These are phyloP conservation scores for Salicornia ramosissima DNA, from an alignment of 148 eudicot species.

Conservation along the genomic window DNA sequence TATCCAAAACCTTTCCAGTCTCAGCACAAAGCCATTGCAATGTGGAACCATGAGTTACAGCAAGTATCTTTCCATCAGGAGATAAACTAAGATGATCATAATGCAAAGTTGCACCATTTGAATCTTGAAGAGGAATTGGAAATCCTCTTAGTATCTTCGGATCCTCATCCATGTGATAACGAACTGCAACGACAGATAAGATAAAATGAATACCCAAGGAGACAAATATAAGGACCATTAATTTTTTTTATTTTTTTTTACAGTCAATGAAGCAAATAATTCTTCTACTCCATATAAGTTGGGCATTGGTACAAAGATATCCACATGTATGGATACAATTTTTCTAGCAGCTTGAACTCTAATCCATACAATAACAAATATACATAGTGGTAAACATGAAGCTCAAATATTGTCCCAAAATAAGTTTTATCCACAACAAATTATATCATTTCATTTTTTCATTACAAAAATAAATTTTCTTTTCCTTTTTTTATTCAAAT, in stretches of 20 bases:
- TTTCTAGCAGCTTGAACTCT: not conserved
- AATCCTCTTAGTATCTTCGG: constrained; percentile 92
- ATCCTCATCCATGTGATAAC: constrained; percentile 96
- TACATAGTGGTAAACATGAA: not conserved
- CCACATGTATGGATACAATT: not conserved
- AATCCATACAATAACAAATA: not conserved
- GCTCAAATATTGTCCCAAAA: too few relatives aligned
- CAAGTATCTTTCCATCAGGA: constrained; percentile 90
- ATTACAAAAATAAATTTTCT: too few relatives aligned
- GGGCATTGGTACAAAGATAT: not conserved
- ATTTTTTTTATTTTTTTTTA: too few relatives aligned
- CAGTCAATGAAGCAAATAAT: too few relatives aligned
- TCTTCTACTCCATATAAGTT: not conserved
- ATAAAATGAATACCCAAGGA: not conserved
- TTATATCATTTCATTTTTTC: not conserved
- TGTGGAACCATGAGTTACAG: constrained; percentile 76
- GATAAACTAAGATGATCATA: constrained; percentile 86
- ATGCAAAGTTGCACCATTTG: constrained; percentile 66
- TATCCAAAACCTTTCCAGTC: constrained; percentile 78
- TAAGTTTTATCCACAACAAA: not conserved
- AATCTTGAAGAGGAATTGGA: constrained; percentile 82
- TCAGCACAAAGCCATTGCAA: constrained; percentile 90
- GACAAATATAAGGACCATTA: not conserved
- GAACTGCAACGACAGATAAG: constrained; percentile 40
- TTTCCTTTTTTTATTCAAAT: too few relatives aligned